Base-by-base conservation (phyloP, 441 rosid genomes). In the Euphorbia schlechtendalii region DNA sequence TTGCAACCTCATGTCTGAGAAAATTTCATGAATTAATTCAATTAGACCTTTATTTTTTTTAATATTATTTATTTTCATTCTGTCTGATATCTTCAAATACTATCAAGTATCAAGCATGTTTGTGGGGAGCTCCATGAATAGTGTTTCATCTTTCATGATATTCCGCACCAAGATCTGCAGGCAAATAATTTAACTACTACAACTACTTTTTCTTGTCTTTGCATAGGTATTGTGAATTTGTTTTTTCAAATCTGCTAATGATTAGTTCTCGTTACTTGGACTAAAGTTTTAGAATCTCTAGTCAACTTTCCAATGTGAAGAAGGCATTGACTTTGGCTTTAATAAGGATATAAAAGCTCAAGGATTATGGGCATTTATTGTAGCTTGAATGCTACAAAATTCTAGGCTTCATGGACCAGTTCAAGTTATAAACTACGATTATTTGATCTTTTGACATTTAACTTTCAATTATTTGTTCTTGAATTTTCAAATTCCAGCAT, bases 401-500 rank as follows among this genome's bases (percentile, higher is more conserved):
- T 3, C 13, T 48, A 10, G 24, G 17, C 12, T n/a, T 43, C 9
- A 46, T 59, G 18, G 27, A 62, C 57, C 9, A 41, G 13, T 63
- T 36, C 32, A 34, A 32, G 69, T 24, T 67, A 52, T 58, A 24
- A 20, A 40, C 69, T 49, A 32, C 56, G 41, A 25, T 24, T 43
- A 3, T 25, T 43, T 40, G 51, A 66, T 64, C 41, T 25, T n/a
- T 41, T 41, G 61, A 14, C 43, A 63, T 17, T 34, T 24, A 43
- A 34, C 43, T 59, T 55, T 38, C 28, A 55, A 52, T 22, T 25
- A 36, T 54, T 41, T 59, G 13, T 51, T 67, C n/a, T 25, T 28
- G 66, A 65, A 51, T 56, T 12, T 71, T 65, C 25, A 11, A 11
- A 30, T 6, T 61, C 53, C 18, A 49, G 22, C 64, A 25, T 34